Percentiles rank a stretch among this genome's conserved stretches.
These are phyloP conservation scores for Sphaerulina populicola DNA, from an alignment of 2,329 filamentous ascomycete genomes.

Conservation along the genomic window DNA sequence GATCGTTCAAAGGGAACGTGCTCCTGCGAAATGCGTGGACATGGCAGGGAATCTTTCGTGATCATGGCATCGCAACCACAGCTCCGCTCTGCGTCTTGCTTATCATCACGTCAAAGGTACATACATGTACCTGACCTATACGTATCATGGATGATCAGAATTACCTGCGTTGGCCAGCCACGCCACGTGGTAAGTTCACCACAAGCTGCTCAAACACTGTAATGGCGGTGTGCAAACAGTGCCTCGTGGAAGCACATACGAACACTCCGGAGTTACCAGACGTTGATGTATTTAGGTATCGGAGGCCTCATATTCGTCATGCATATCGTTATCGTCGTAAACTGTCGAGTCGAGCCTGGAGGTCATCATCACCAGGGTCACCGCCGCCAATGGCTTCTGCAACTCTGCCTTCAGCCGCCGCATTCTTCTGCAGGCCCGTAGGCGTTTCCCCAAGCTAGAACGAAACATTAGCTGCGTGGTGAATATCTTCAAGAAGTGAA, in stretches of 20 bases:
- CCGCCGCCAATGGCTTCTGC: slow-evolving; percentile 75
- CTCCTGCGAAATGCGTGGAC: too few relatives aligned
- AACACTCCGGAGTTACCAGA: background rate
- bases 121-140: too few relatives aligned
- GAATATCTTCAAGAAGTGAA: background rate
- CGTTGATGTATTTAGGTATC: background rate
- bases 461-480: slow-evolving; percentile 7
- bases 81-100: too few relatives aligned
- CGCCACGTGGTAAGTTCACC: too few relatives aligned
- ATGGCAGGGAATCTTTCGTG: too few relatives aligned
- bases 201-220: too few relatives aligned
- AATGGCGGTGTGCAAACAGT: background rate
- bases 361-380: slow-evolving; percentile 68
- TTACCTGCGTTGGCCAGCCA: too few relatives aligned
- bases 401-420: slow-evolving; percentile 65
- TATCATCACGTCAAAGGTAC: too few relatives aligned
- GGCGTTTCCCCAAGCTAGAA: slow-evolving; percentile 82
- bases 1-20: background rate
- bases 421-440: slow-evolving; percentile 65
- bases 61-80: too few relatives aligned
- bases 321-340: slow-evolving; percentile 40
- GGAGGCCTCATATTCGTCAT: slow-evolving; percentile 1
- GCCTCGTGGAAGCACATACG: background rate
- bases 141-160: too few relatives aligned
- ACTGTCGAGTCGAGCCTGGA: slow-evolving; percentile 88